Conservation (phyloP, 2,329 filamentous ascomycete genomes). For the Calonectria pseudoturangicola region DNA sequence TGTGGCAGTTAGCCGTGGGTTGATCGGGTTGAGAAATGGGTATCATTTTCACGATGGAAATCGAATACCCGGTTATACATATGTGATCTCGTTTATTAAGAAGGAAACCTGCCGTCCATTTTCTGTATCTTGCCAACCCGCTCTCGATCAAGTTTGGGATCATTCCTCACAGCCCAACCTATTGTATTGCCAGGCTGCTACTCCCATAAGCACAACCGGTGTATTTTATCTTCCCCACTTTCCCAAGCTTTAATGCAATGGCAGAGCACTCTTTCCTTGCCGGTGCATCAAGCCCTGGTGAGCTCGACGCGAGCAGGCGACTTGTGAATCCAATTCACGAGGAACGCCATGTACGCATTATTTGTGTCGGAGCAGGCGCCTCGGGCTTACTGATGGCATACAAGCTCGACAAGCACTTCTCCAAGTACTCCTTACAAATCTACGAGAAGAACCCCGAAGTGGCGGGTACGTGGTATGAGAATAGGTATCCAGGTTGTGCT, state of each 20-base stretch:
- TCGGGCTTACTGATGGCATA: constrained; percentile 41
- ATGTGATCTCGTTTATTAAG: constrained; percentile 13
- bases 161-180: background rate
- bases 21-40: constrained; percentile 29
- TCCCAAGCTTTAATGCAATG: constrained; percentile 29
- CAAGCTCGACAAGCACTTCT: constrained; percentile 42
- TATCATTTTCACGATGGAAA: constrained; percentile 33
- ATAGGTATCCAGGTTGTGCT: constrained; percentile 74
- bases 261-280: constrained; percentile 37
- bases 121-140: background rate
- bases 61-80: constrained; percentile 17
- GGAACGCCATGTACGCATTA: constrained; percentile 48
- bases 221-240: background rate
- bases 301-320: constrained; percentile 43
- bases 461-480: constrained; percentile 76
- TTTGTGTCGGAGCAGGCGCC: constrained; percentile 43
- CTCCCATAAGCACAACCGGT: background rate
- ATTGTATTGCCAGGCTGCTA: background rate
- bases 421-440: constrained; percentile 53
- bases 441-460: constrained; percentile 75
- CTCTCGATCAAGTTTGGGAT: background rate
- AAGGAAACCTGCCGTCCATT: background rate
- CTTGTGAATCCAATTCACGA: constrained; percentile 47
- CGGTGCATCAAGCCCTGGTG: constrained; percentile 41
- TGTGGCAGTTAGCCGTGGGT: constrained; percentile 34